Evolutionary conservation across 2,329 filamentous ascomycete species (phyloP), one percentile per base, ranked within the genome.

Genomic region (Fusarium lateritium): DNA sequence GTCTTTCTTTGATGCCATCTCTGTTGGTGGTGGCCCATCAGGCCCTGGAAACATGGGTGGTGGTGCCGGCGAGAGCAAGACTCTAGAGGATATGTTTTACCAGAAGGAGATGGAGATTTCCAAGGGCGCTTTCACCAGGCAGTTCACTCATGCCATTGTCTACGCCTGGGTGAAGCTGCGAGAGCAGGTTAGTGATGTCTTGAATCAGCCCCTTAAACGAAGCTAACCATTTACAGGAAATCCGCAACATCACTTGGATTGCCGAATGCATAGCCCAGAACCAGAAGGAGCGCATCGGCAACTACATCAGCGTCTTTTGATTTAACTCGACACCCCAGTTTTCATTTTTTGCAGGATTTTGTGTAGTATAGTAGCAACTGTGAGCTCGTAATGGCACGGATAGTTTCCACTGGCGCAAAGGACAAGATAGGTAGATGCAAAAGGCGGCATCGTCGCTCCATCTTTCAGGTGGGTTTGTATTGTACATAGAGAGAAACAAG

Each of bases 51-150:
- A 97, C 80, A 94, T 94, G 92, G 89, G 89, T 24, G 94, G 94
- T 36, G 85, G 88, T n/a, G 90, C 91, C 26, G 85, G 89, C 17
- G 94, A 97, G 72, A 92, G 93, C 49, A 94, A 93, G 83, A 98
- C 94, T 75, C 81, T 99, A 74, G 96, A 99, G 79, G 96, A 99
- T 77, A 86, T 99, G 84, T 99, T 99, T 83, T 99, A 99, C 80
- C 94, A 98, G 81, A 98, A 97, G 83, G 96, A 99, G 83, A 98
- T 98, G 96, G 94, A 99, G 79, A 92, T 98, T 69, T 95, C 93
- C 57, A 99, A 99, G 86, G 83, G 91, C 64, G 94, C 94, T 10
- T 99, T 99, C 78, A 99, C 96, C 7, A 89, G 94, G 73, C 96
- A 99, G 79, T 99, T 99, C 80, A 97, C 94, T 15, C 94, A 93